These are phyloP conservation scores for Pseudogymnoascus sp. DNA, from an alignment of 2,329 filamentous ascomycete genomes.

Conservation along the genomic window DNA sequence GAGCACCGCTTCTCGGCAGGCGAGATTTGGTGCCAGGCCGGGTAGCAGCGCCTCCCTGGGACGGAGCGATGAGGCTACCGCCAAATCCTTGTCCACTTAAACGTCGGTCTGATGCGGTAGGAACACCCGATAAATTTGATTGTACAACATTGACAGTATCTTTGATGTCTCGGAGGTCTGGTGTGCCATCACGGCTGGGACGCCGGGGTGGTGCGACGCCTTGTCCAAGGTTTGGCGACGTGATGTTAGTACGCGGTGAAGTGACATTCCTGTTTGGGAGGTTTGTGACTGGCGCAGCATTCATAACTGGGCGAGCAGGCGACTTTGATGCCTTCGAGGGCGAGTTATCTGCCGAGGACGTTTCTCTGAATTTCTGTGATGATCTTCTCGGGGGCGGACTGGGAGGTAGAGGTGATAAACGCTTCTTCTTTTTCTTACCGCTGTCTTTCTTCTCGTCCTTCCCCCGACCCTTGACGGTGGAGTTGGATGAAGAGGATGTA, in stretches of 20 bases:
- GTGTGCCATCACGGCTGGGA: slow-evolving; percentile 62
- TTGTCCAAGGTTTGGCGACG: slow-evolving; percentile 23
- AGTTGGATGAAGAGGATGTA: slow-evolving; percentile 65
- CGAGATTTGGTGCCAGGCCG: slow-evolving; percentile 28
- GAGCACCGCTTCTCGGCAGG: slow-evolving; percentile 28
- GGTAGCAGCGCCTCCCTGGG: slow-evolving; percentile 26
- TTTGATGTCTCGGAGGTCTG: slow-evolving; percentile 42
- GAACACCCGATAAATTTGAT: slow-evolving; percentile 48
- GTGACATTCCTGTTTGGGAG: slow-evolving; percentile 22
- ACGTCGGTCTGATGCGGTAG: slow-evolving; percentile 14
- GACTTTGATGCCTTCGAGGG: slow-evolving; percentile 32
- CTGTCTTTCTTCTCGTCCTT: slow-evolving; percentile 30
- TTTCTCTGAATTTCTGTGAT: slow-evolving; percentile 44
- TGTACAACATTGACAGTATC: slow-evolving; percentile 6
- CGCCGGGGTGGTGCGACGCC: slow-evolving; percentile 41
- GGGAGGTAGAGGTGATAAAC: slow-evolving; percentile 42
- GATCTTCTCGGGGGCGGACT: slow-evolving; percentile 56
- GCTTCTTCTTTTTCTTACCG: slow-evolving; percentile 33
- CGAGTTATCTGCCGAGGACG: slow-evolving; percentile 31
- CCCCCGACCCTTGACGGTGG: slow-evolving; percentile 51
- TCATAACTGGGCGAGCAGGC: slow-evolving; percentile 25
- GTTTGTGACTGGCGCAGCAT: slow-evolving; percentile 9
- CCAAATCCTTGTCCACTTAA: slow-evolving; percentile 20
- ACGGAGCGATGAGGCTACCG: slow-evolving; percentile 16
- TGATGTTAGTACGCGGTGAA: slow-evolving; percentile 23